Evolutionary conservation across 768 basidiomycete species (phyloP), one percentile per base, ranked within the genome.

Genomic region (Boletus tomentosulus): DNA sequence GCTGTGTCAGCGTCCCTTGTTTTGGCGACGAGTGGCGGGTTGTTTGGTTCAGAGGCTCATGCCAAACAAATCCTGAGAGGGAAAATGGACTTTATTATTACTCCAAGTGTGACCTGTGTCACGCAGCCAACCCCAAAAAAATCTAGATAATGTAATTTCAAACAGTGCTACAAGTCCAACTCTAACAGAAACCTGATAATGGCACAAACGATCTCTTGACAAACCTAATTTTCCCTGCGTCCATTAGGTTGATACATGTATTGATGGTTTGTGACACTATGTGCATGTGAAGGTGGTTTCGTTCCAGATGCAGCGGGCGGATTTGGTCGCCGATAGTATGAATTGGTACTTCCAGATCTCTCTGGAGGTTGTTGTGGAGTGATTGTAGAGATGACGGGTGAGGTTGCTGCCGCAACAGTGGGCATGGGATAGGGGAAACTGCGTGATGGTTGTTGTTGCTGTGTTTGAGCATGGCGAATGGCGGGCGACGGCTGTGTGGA

Each of bases 371-470:
- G 77, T n/a, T 78, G 79, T 48, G 50, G 62, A 16, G 66, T 42
- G 1, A 75, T 60, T n/a, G 72, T 59, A 4, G 77, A 58, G 22
- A 86, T 73, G 4, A 85, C 78, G 2, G 84, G 78, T 6, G 85
- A 80, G 0, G 82, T 81, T 43, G 77, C 76, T 10, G 77, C 82
- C 1, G 86, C 85, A 30, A 87, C 78, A 1, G 83, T 86, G 2
- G 86, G 86, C 84, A 87, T 86, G 6, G 86, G 84, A 78, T 83
- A 89, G 4, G 85, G 84, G 46, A 83, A 63, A 43, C 55, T 64
- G 27, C 71, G 61, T 1, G 67, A 56, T 15, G 60, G 28, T 31
- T 63, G n/a, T 44, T 61, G 68, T 37, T 69, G 67, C 31, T 71
- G 69, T 28, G 67, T 59, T 25, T 71, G 63, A 11, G 71, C 62